Percentiles rank a stretch among this genome's conserved stretches.
These are phyloP conservation scores for Brasenia schreberi DNA, from an alignment of 164 flowering plant genomes.

Conservation along the genomic window DNA sequence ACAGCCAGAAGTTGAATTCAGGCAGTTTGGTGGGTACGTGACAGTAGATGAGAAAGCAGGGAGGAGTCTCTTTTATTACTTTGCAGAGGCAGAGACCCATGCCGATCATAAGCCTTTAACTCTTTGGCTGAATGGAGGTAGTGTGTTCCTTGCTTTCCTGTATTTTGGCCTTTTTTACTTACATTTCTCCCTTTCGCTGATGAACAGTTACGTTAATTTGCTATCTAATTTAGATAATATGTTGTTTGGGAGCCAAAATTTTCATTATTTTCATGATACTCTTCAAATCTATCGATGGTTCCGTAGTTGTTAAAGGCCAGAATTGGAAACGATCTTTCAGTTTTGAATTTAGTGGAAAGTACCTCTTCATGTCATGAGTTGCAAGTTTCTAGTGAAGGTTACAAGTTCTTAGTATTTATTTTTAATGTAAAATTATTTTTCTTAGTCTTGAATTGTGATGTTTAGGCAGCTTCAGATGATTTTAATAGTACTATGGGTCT, in stretches of 20 bases:
- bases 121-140: slow-evolving; percentile 99
- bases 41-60: slow-evolving; percentile 70
- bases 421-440: background rate
- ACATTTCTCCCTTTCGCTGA: background rate
- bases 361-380: background rate
- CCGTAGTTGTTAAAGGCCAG: background rate
- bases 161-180: background rate
- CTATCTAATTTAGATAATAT: background rate
- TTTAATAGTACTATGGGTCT: background rate
- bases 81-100: slow-evolving; percentile 67
- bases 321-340: background rate
- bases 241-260: background rate
- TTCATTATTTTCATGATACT: background rate
- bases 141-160: background rate
- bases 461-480: background rate
- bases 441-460: background rate
- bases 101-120: slow-evolving; percentile 56
- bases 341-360: background rate
- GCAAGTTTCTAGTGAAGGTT: background rate
- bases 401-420: background rate
- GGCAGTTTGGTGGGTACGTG: slow-evolving; percentile 81
- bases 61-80: slow-evolving; percentile 88
- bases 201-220: background rate
- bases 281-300: background rate
- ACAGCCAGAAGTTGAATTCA: slow-evolving; percentile 71